Evolutionary conservation across 352 stramenopile species (phyloP).

Genomic region (Pythium folliculosum): DNA sequence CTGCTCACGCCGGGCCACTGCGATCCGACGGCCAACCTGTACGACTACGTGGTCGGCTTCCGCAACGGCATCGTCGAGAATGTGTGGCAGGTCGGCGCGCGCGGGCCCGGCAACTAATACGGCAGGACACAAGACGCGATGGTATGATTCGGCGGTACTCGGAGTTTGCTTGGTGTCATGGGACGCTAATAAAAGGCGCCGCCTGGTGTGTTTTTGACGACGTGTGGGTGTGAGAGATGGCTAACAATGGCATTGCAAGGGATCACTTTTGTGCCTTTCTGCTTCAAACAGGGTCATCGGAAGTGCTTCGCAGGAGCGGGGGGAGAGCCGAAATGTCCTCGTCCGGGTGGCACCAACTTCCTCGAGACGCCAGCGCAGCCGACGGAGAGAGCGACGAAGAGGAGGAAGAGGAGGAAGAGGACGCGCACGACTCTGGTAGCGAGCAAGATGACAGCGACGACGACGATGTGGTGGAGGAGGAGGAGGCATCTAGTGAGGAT

Average conservation of each 20-base stretch:
- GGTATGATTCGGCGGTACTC: not conserved
- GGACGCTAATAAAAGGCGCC: constrained; percentile 13
- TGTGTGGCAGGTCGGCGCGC: constrained; percentile 58
- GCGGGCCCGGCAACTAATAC: constrained; percentile 57
- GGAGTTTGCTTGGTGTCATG: not conserved
- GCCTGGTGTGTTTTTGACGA: not conserved
- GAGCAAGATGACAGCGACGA: not conserved
- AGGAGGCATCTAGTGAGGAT: no score
- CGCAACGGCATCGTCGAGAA: constrained; percentile 50
- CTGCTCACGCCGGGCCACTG: constrained; percentile 68
- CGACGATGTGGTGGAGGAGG: constrained; percentile 2
- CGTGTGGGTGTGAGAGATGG: not conserved
- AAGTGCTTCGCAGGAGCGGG: not conserved
- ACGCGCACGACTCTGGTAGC: not conserved
- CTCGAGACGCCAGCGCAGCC: not conserved
- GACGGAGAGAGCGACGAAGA: constrained; percentile 5
- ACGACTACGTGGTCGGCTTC: constrained; percentile 71
- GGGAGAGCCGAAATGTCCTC: not conserved
- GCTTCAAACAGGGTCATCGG: not conserved
- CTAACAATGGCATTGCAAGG: constrained; percentile 1
- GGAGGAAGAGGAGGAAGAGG: not conserved
- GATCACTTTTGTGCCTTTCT: not conserved
- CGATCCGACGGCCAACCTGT: constrained; percentile 78
- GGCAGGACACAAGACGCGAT: not conserved
- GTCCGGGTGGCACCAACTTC: constrained; percentile 14